Evolutionary conservation across 1,284 basidiomycete genomes (phyloP).

Genomic region (Ustilago esculenta): DNA sequence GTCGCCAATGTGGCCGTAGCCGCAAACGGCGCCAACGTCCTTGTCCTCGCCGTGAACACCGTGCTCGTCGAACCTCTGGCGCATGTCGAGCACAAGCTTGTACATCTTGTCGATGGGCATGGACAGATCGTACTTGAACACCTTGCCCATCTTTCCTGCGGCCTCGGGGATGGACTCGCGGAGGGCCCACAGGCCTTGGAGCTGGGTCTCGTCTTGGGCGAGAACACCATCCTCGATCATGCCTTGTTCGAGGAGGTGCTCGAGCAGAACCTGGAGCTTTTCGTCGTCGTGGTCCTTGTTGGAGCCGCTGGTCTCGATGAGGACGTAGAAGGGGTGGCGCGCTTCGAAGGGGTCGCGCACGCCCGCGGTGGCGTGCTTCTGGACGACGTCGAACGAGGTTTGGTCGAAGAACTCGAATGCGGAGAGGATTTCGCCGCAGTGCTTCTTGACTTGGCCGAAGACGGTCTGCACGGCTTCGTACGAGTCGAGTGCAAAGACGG

Average conservation of each 20-base stretch:
- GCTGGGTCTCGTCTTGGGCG: conserved; percentile 90
- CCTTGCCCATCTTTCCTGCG: conserved; percentile 90
- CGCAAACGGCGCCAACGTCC: conserved; percentile 73
- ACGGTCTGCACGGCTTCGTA: conserved; percentile 72
- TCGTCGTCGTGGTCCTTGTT: conserved; percentile 94
- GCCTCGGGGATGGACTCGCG: conserved; percentile 96
- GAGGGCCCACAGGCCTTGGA: conserved; percentile 87
- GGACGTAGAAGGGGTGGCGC: conserved; percentile 74
- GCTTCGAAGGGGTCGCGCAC: conserved; percentile 62
- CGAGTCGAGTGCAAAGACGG: conserved; percentile 72
- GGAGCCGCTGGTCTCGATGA: conserved; percentile 93
- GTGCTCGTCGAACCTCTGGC: conserved; percentile 77
- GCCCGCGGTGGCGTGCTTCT: conserved; percentile 72
- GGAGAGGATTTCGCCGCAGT: conserved; percentile 93
- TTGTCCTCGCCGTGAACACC: conserved; percentile 78
- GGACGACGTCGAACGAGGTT: conserved; percentile 83
- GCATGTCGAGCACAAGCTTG: conserved; percentile 82
- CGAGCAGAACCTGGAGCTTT: conserved; percentile 88
- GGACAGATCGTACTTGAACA: conserved; percentile 97
- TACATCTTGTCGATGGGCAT: conserved; percentile 90
- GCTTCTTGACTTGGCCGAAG: conserved; percentile 72
- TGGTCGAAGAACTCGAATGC: conserved; percentile 98
- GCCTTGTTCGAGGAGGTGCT: conserved; percentile 79
- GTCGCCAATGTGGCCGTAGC: conserved; percentile 96
- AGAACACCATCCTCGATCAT: conserved; percentile 90